Evolutionary conservation across 139 green algal species (phyloP), one percentile per base, ranked within the genome.

Genomic region (Haematococcus lacustris): DNA sequence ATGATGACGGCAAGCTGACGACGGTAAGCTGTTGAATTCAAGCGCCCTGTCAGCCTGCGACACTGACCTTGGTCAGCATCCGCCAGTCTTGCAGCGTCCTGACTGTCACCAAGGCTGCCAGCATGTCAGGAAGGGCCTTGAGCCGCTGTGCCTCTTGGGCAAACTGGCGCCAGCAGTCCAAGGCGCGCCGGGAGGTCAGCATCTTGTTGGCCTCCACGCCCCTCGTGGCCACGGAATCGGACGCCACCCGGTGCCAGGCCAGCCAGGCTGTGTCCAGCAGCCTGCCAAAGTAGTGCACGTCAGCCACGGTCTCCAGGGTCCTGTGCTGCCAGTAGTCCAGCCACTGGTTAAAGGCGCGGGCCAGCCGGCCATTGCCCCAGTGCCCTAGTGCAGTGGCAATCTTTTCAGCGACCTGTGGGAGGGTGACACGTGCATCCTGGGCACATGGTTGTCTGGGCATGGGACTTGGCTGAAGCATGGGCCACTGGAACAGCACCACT

Each of bases 341-440:
- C 78, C 78, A 83, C 53, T 74, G 68, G 70, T 79, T 79, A 41
- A 76, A 67, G 7, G 78, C 78, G 1, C 5, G 33, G 23, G 40
- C 59, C 23, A 83, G 33, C 37, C 68, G 47, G n/a, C n/a, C n/a
- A n/a, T n/a, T n/a, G n/a, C n/a, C n/a, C n/a, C n/a, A n/a, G n/a
- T n/a, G n/a, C n/a, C n/a, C n/a, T n/a, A n/a, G n/a, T n/a, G n/a
- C n/a, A n/a, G n/a, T n/a, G n/a, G n/a, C n/a, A n/a, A n/a, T n/a
- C n/a, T n/a, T n/a, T n/a, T n/a, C n/a, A n/a, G n/a, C n/a, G n/a
- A n/a, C n/a, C n/a, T n/a, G n/a, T n/a, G n/a, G n/a, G n/a, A n/a
- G n/a, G n/a, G n/a, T n/a, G n/a, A n/a, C n/a, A n/a, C n/a, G n/a
- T n/a, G n/a, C n/a, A n/a, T n/a, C n/a, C n/a, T n/a, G n/a, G n/a